phyloP scores from a whole-genome alignment of 2,329 filamentous ascomycete genomes.

The Geosmithia morbida region DNA sequence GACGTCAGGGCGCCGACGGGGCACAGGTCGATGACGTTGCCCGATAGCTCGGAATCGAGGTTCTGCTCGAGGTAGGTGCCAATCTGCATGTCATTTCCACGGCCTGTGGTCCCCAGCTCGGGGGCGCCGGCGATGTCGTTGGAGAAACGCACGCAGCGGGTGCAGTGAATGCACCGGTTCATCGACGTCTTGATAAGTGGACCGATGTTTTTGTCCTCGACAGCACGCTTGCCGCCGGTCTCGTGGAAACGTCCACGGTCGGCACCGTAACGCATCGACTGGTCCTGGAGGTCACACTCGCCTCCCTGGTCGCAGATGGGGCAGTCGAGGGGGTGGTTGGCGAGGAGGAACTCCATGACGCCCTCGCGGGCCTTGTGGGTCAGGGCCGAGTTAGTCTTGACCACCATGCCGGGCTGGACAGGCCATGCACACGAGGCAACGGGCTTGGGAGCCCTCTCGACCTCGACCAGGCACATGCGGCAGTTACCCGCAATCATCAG shows the following conservation, averaged over 20 bases:
- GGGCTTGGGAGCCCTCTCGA: constrained; percentile 90
- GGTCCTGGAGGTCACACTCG: constrained; percentile 97
- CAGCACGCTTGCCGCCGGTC: constrained; percentile 85
- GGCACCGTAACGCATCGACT: constrained; percentile 96
- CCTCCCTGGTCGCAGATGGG: constrained; percentile 98
- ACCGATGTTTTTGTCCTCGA: constrained; percentile 99
- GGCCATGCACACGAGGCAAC: constrained; percentile 98
- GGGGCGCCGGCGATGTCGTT: constrained; percentile 95
- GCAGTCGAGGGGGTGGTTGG: constrained; percentile 93
- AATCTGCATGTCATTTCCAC: constrained; percentile 95
- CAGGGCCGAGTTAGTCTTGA: constrained; percentile 93
- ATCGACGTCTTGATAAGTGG: constrained; percentile 98
- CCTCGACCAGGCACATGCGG: constrained; percentile 98
- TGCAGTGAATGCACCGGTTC: constrained; percentile 99
- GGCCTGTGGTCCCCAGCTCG: constrained; percentile 84
- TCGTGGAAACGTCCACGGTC: constrained; percentile 97
- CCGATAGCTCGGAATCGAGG: constrained; percentile 87
- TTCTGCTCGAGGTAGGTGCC: constrained; percentile 94
- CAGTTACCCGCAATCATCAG: constrained; percentile 99
- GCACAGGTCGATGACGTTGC: constrained; percentile 95
- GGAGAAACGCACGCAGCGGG: constrained; percentile 90
- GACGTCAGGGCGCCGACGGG: constrained; percentile 92
- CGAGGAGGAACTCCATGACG: constrained; percentile 96
- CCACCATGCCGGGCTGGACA: constrained; percentile 95
- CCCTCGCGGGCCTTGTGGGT: constrained; percentile 97